Conservation (phyloP, 176 grass and related monocot species). For the Areca catechu region DNA sequence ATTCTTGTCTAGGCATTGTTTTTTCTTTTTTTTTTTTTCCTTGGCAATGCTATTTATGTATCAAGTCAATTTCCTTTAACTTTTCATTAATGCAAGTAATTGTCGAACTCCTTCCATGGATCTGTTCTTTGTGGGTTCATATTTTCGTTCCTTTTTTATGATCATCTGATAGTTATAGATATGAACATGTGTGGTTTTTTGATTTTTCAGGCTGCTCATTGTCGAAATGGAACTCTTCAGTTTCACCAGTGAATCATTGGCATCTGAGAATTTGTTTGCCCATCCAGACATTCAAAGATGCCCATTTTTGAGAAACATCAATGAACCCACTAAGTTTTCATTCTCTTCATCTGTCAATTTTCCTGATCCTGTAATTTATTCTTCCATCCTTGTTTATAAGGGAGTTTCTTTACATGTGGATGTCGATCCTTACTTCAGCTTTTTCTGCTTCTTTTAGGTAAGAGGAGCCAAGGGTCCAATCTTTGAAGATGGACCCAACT, state of each 20-base stretch:
- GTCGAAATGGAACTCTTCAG: constrained; percentile 56
- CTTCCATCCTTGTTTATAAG: background rate
- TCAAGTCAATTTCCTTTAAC: no score
- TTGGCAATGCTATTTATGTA: no score
- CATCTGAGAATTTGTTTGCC: constrained; percentile 34
- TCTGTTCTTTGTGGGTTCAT: no score
- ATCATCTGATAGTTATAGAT: no score
- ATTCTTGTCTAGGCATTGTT: no score
- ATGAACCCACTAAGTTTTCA: constrained; percentile 44
- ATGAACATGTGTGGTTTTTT: background rate
- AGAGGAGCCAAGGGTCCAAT: constrained; percentile 45
- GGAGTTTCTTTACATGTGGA: background rate
- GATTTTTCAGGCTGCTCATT: background rate
- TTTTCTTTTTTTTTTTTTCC: no score
- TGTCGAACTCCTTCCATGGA: no score
- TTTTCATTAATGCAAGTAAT: no score
- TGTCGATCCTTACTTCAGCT: background rate
- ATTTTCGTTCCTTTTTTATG: no score
- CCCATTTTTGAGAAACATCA: constrained; percentile 69
- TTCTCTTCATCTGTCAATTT: constrained; percentile 42
- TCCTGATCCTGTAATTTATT: constrained; percentile 35
- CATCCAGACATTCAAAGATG: constrained; percentile 50
- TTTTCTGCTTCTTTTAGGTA: constrained; percentile 26
- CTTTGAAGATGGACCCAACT: constrained; percentile 71
- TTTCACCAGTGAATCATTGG: constrained; percentile 36